Conservation (phyloP, 768 basidiomycete genomes). For the Panellus pusillus region DNA sequence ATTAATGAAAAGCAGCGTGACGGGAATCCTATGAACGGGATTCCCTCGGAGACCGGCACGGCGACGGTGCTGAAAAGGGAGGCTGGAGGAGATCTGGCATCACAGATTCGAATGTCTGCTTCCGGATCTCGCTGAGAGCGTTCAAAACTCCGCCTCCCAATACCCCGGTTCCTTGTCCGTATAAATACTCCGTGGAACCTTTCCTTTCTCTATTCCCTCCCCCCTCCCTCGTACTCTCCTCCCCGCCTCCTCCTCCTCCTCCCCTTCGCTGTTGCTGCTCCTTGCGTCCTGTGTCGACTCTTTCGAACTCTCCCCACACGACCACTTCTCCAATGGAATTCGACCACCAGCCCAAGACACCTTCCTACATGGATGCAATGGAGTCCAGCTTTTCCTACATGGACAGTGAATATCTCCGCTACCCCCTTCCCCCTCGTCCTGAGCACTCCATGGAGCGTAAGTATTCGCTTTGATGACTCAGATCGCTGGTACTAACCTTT, state of each 20-base stretch:
- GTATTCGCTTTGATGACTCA: constrained; percentile 29
- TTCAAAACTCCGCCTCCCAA: constrained; percentile 10
- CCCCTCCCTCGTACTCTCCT: constrained; percentile 22
- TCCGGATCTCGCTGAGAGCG: constrained; percentile 1
- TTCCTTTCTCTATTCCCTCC: constrained; percentile 26
- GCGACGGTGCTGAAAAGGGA: constrained; percentile 1
- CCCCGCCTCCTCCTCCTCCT: constrained; percentile 28
- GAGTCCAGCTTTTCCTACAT: constrained; percentile 48
- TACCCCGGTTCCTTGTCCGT: constrained; percentile 8
- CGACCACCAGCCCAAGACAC: constrained; percentile 44
- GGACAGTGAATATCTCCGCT: constrained; percentile 67
- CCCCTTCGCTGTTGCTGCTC: constrained; percentile 31
- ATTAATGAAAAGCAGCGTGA: constrained; percentile 20
- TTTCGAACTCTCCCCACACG: constrained; percentile 33
- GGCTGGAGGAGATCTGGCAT: neutral
- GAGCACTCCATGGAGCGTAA: constrained; percentile 65
- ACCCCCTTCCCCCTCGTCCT: constrained; percentile 57
- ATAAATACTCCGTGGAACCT: constrained; percentile 24
- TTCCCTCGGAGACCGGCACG: constrained; percentile 12
- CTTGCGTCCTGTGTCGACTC: constrained; percentile 33
- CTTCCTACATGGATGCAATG: constrained; percentile 48
- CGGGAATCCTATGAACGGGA: constrained; percentile 10
- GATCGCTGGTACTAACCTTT: constrained; percentile 16
- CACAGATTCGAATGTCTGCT: constrained; percentile 3
- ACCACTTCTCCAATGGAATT: constrained; percentile 43